phyloP scores from a whole-genome alignment of 1,284 basidiomycete species.

The Cerioporus squamosus region DNA sequence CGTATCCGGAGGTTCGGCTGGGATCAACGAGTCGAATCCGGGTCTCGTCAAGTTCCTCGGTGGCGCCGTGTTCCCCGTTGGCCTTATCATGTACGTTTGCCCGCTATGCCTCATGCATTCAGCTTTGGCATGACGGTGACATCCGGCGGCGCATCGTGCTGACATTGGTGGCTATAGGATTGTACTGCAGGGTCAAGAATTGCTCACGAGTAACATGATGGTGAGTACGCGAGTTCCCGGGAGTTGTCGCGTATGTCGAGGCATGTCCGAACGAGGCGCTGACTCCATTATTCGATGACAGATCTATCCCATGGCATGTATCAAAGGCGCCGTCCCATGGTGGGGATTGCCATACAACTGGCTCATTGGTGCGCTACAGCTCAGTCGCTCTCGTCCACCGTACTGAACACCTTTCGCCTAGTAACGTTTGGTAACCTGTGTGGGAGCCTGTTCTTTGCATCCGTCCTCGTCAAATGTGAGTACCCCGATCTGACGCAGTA shows the following conservation, averaged over 20 bases:
- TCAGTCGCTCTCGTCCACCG: neutral
- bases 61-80: slow-evolving; percentile 74
- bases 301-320: slow-evolving; percentile 71
- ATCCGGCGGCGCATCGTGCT: neutral
- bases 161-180: slow-evolving; percentile 53
- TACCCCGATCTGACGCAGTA: too few relatives aligned
- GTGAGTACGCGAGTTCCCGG: slow-evolving; percentile 46
- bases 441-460: slow-evolving; percentile 75
- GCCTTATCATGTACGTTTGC: slow-evolving; percentile 67
- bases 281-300: slow-evolving; percentile 27
- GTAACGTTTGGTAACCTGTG: slow-evolving; percentile 74
- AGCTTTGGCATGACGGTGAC: neutral
- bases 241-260: neutral
- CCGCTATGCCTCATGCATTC: neutral
- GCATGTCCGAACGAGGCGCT: neutral
- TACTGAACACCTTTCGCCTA: slow-evolving; percentile 28
- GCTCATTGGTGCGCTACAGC: slow-evolving; percentile 55
- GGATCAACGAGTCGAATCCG: slow-evolving; percentile 56
- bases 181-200: slow-evolving; percentile 68
- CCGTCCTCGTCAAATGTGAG: slow-evolving; percentile 68
- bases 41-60: slow-evolving; percentile 69
- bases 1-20: slow-evolving; percentile 60
- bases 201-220: slow-evolving; percentile 80
- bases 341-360: slow-evolving; percentile 72
- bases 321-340: slow-evolving; percentile 66